Evolutionary conservation across 2,329 filamentous ascomycete species (phyloP).

Genomic region (Talaromyces pinophilus): DNA sequence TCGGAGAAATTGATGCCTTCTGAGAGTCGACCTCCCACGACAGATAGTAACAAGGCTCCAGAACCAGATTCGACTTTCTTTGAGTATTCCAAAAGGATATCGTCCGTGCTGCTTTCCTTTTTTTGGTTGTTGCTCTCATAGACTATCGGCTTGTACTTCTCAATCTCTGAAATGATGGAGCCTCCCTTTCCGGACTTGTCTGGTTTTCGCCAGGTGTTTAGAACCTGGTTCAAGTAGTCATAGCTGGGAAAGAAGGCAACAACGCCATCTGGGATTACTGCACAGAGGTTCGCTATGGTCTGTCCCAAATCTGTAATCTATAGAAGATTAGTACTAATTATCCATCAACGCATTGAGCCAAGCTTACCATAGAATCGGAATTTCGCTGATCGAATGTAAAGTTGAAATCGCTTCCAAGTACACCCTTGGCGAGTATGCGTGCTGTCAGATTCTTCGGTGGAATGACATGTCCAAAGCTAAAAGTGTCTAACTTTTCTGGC

Average conservation of each 20-base stretch:
- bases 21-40: slow-evolving; percentile 91
- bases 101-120: slow-evolving; percentile 55
- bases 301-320: slow-evolving; percentile 71
- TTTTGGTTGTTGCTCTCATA: slow-evolving; percentile 47
- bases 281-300: slow-evolving; percentile 70
- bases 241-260: slow-evolving; percentile 97
- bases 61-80: slow-evolving; percentile 61
- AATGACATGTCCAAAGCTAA: slow-evolving; percentile 95
- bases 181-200: slow-evolving; percentile 31
- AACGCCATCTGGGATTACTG: slow-evolving; percentile 79
- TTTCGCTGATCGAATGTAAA: slow-evolving; percentile 82
- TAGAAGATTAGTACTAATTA: slow-evolving; percentile 17
- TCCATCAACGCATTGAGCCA: neutral
- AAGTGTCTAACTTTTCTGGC: slow-evolving; percentile 66
- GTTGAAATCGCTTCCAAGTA: slow-evolving; percentile 64
- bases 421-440: slow-evolving; percentile 62
- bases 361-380: slow-evolving; percentile 61
- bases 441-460: slow-evolving; percentile 78
- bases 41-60: slow-evolving; percentile 81
- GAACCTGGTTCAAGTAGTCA: slow-evolving; percentile 77
- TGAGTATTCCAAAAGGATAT: slow-evolving; percentile 72
- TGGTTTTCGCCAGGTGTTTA: slow-evolving; percentile 60
- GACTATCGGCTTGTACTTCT: slow-evolving; percentile 53
- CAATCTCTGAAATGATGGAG: slow-evolving; percentile 36
- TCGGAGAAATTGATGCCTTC: slow-evolving; percentile 99